These are phyloP conservation scores for Paspalum vaginatum DNA, from an alignment of 176 grass and related monocot species.

Conservation along the genomic window DNA sequence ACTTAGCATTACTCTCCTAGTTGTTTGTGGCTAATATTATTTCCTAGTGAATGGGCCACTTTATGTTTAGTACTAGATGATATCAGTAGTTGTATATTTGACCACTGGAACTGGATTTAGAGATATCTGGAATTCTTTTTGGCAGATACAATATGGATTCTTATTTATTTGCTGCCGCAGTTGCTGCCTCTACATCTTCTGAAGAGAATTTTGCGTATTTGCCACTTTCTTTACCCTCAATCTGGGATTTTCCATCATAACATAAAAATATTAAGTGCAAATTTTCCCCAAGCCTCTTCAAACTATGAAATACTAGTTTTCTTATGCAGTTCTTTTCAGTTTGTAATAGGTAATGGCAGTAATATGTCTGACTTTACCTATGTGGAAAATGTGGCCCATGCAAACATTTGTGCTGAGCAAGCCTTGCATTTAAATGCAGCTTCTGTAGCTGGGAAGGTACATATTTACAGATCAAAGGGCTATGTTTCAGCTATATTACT, in stretches of 20 bases:
- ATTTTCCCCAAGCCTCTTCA: background rate
- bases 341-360: conserved; percentile 64
- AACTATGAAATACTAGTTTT: conserved; percentile 33
- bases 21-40: background rate
- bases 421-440: conserved; percentile 52
- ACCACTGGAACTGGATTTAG: background rate
- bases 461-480: conserved; percentile 11
- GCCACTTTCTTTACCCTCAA: background rate
- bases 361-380: conserved; percentile 74
- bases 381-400: conserved; percentile 75
- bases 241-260: background rate
- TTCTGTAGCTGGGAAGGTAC: conserved; percentile 76
- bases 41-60: background rate
- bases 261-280: background rate
- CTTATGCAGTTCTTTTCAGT: conserved; percentile 53
- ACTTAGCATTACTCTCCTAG: background rate
- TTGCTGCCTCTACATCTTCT: conserved; percentile 29
- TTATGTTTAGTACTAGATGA: background rate
- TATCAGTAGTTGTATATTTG: background rate
- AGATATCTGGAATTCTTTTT: background rate
- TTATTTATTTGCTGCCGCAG: background rate
- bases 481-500: conserved; percentile 27
- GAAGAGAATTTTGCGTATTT: background rate
- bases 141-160: conserved; percentile 4
- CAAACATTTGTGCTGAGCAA: conserved; percentile 69